A percentile compares a stretch with the other conserved stretches of the same genome.
phyloP scores from a whole-genome alignment of 176 grass and related monocot species.

The Poa pratensis region DNA sequence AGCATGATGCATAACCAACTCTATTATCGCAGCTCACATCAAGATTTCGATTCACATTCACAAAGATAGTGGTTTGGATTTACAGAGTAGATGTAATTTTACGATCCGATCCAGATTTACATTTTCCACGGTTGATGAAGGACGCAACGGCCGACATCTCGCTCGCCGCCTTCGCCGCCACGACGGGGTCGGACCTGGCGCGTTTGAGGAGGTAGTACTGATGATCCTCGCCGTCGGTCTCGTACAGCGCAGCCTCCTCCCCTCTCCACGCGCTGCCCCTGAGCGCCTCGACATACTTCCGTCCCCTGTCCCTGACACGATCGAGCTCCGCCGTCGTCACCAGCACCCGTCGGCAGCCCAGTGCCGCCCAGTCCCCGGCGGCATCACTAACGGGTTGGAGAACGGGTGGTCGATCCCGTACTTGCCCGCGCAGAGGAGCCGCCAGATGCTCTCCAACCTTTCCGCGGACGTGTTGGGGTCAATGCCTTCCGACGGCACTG shows the following conservation, averaged over 20 bases:
- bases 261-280: constrained; percentile 58
- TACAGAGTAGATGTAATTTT: constrained; percentile 1
- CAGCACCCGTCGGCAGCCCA: constrained; percentile 45
- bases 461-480: neutral
- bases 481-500: constrained; percentile 39
- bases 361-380: constrained; percentile 40
- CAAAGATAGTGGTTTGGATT: neutral
- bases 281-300: constrained; percentile 51
- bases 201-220: constrained; percentile 33
- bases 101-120: neutral
- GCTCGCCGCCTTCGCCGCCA: neutral
- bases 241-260: constrained; percentile 50
- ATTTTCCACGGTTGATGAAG: constrained; percentile 5
- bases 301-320: constrained; percentile 47
- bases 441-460: constrained; percentile 28
- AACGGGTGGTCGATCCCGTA: constrained; percentile 52
- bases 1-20: too few species aligned
- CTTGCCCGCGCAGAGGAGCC: constrained; percentile 27
- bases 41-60: too few species aligned
- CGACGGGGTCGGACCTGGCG: neutral
- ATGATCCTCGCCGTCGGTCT: constrained; percentile 43
- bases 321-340: constrained; percentile 55
- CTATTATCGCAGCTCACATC: too few species aligned
- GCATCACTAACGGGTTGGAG: constrained; percentile 51
- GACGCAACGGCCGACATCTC: constrained; percentile 35